Evolutionary conservation across 352 stramenopile genomes (phyloP).

Genomic region (Peronospora destructor): DNA sequence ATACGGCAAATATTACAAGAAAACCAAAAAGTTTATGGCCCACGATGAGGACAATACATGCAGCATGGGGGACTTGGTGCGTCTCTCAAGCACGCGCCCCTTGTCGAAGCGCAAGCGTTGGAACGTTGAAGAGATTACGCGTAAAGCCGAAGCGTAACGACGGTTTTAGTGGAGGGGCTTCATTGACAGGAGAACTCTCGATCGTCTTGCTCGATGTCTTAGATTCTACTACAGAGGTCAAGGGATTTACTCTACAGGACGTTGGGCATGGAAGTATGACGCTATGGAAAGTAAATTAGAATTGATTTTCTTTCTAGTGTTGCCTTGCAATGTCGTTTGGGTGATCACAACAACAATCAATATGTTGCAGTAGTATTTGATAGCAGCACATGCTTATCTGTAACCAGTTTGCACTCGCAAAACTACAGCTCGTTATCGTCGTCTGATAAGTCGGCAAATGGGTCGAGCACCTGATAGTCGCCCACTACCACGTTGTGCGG

Average conservation of each 20-base stretch:
- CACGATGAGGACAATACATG: slow-evolving; percentile 92
- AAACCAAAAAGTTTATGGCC: slow-evolving; percentile 97
- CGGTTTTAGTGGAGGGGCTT: slow-evolving; percentile 1
- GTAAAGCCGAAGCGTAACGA: slow-evolving; percentile 77
- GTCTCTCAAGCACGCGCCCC: slow-evolving; percentile 64
- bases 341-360: too few relatives aligned
- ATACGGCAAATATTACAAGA: slow-evolving; percentile 92
- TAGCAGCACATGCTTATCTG: not conserved
- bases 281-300: slow-evolving; percentile 50
- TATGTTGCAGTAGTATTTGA: not conserved
- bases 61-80: slow-evolving; percentile 86
- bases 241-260: too few relatives aligned
- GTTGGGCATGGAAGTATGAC: slow-evolving; percentile 9
- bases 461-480: slow-evolving; percentile 88
- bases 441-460: slow-evolving; percentile 67
- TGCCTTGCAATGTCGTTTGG: not conserved
- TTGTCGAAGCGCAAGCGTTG: slow-evolving; percentile 85
- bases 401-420: not conserved
- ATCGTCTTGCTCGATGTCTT: not conserved
- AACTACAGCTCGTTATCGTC: slow-evolving; percentile 76
- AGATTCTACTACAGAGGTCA: too few relatives aligned
- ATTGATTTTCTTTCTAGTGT: slow-evolving; percentile 24
- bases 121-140: slow-evolving; percentile 87
- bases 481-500: slow-evolving; percentile 90
- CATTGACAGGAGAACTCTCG: not conserved